phyloP scores from a whole-genome alignment of 2,329 filamentous ascomycete species.

The Hortaea werneckii region DNA sequence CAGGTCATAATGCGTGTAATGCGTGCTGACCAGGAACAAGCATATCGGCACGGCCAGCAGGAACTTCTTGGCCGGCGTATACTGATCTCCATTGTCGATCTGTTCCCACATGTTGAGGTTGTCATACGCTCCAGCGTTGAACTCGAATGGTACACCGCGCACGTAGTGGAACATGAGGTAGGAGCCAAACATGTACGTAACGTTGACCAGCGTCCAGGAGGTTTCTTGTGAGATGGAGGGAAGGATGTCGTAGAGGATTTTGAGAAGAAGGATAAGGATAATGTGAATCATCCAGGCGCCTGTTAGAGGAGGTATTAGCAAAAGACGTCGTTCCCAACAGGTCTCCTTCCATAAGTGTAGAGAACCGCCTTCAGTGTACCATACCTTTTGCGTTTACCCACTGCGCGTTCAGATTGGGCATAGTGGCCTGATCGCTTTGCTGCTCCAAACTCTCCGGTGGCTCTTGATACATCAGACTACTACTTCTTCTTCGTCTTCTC shows the following conservation, averaged over 20 bases:
- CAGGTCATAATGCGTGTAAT: constrained; percentile 97
- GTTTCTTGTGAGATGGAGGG: constrained; percentile 95
- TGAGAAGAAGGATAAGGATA: constrained; percentile 80
- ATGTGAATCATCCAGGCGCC: constrained; percentile 98
- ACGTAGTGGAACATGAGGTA: constrained; percentile 99
- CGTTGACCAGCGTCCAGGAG: constrained; percentile 97
- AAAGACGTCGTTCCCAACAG: background rate
- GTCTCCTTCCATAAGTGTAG: background rate
- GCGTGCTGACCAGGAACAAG: constrained; percentile 90
- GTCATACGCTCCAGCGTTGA: constrained; percentile 96
- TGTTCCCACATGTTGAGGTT: constrained; percentile 99
- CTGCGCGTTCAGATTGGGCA: constrained; percentile 93
- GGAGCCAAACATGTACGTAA: constrained; percentile 96
- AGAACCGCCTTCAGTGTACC: background rate
- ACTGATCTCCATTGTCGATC: constrained; percentile 97
- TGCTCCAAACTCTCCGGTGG: constrained; percentile 94
- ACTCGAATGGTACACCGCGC: constrained; percentile 94
- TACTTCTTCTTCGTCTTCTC: constrained; percentile 76
- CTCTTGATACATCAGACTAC: constrained; percentile 97
- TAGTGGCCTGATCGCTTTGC: constrained; percentile 86
- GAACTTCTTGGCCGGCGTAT: constrained; percentile 98
- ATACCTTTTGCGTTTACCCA: constrained; percentile 99
- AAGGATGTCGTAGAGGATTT: constrained; percentile 95
- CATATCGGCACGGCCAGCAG: constrained; percentile 87
- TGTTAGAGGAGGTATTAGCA: constrained; percentile 29